Evolutionary conservation across 2,329 filamentous ascomycete genomes (phyloP).

Genomic region (Monilinia fructicola): DNA sequence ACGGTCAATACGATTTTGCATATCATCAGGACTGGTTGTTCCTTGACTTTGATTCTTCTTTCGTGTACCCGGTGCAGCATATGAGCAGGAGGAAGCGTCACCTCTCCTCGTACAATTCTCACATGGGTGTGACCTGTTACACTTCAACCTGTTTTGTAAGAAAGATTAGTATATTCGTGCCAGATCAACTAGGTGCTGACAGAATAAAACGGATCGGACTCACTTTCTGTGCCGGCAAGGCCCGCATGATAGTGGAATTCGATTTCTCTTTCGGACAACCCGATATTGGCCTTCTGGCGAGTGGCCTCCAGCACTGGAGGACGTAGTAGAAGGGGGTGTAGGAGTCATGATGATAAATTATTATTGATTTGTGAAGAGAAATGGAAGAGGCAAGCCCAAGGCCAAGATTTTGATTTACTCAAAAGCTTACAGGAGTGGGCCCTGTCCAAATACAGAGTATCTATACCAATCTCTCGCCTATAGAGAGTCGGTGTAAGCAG

Average conservation of each 20-base stretch:
- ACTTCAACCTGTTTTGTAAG: constrained; percentile 65
- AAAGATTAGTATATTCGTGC: constrained; percentile 42
- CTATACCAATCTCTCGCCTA: constrained; percentile 24
- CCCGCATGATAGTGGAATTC: constrained; percentile 86
- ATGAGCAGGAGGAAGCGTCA: constrained; percentile 78
- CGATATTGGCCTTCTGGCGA: constrained; percentile 86
- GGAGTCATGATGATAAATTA: constrained; percentile 59
- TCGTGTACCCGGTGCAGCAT: constrained; percentile 68
- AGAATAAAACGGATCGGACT: constrained; percentile 39
- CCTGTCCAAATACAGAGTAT: constrained; percentile 24
- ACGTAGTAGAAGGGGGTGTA: constrained; percentile 74
- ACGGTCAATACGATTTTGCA: constrained; percentile 97
- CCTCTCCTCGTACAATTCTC: constrained; percentile 92
- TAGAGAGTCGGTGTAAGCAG: constrained; percentile 25
- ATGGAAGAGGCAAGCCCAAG: constrained; percentile 24
- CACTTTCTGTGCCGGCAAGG: constrained; percentile 92
- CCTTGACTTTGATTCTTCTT: constrained; percentile 70
- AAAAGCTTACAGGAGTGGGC: constrained; percentile 29
- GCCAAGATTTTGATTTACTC: constrained; percentile 25
- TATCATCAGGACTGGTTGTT: constrained; percentile 77
- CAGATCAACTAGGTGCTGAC: constrained; percentile 25
- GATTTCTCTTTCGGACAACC: constrained; percentile 87
- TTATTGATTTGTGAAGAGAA: constrained; percentile 27
- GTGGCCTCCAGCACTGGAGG: constrained; percentile 69
- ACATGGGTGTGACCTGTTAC: constrained; percentile 86